Base-by-base conservation (phyloP, 176 grass and related monocot genomes). In the Otatea glauca region DNA sequence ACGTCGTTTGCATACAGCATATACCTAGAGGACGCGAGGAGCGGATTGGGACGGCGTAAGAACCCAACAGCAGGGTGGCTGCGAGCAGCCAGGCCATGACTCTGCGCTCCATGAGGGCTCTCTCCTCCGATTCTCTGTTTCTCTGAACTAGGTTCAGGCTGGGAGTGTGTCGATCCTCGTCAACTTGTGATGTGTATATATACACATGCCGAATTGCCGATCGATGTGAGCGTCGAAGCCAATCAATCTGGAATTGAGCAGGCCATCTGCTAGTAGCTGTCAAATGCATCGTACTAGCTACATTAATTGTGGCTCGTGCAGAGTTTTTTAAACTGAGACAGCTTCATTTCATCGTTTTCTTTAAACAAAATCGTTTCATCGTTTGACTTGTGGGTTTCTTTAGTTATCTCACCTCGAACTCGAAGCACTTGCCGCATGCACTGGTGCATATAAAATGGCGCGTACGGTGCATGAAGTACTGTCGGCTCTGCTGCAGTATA, bases 341-440 rank as follows among this genome's bases (percentile, higher is more conserved):
- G 35, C 3, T 37, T 37, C 35, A 37, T 4, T 37, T 37, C 35
- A 37, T 37, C 35, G 35, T 37, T 37, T 37, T 37, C n/a, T 37
- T 29, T 29, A 29, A 29, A 29, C 29, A 29, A 29, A 29, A 29
- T 29, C 29, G 29, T 29, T 37, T 35, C 51, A 48, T 70, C 18
- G 2, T 24, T 70, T 77, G 64, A 74, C 81, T 64, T 74, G 0
- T 21, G 12, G 27, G 11, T 72, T 82, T 61, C 54, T 45, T 83
- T 29, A 62, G 39, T 5, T 49, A 35, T 10, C 13, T 66, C 6
- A 6, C 32, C 27, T 34, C 29, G 62, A 65, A 27, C 62, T 65
- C 64, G 60, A 50, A 50, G 4, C 48, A 4, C 48, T 50, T 5
- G 48, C 48, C 16, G 29, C 1, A 29, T 29, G 29, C 29, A 29